These are phyloP conservation scores for Aspergillus heteromorphus DNA, from an alignment of 495 filamentous ascomycete genomes.

Conservation along the genomic window DNA sequence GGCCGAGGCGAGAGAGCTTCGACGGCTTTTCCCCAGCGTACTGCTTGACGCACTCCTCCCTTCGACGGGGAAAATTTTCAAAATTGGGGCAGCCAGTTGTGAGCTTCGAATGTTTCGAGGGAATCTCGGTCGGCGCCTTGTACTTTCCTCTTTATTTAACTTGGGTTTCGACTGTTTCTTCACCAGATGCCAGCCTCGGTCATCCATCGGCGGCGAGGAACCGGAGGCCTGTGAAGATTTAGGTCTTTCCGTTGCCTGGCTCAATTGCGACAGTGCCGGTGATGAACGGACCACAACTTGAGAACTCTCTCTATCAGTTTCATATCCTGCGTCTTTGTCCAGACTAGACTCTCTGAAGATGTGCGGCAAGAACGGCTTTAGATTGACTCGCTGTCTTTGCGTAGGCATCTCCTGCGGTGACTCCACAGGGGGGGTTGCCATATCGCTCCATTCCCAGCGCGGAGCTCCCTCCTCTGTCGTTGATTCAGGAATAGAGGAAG, in stretches of 20 bases:
- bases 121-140: conserved; percentile 16
- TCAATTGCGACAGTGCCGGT: conserved; percentile 31
- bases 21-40: conserved; percentile 10
- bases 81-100: conserved; percentile 29
- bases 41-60: conserved; percentile 34
- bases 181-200: conserved; percentile 38
- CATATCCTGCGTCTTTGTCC: conserved; percentile 37
- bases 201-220: conserved; percentile 20
- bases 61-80: conserved; percentile 27
- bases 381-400: conserved; percentile 21
- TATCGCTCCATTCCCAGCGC: conserved; percentile 29
- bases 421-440: conserved; percentile 23
- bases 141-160: conserved; percentile 3
- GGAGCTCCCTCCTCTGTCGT: conserved; percentile 30
- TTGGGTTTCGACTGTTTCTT: conserved; percentile 20
- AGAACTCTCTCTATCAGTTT: conserved; percentile 36
- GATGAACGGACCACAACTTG: conserved; percentile 20
- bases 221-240: conserved; percentile 22
- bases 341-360: conserved; percentile 29
- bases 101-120: conserved; percentile 28
- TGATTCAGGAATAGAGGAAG: conserved; percentile 42
- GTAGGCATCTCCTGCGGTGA: conserved; percentile 29
- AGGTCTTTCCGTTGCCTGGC: conserved; percentile 28
- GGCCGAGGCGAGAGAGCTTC: conserved; percentile 25
- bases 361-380: conserved; percentile 35